Conservation (phyloP, 2,329 filamentous ascomycete genomes). For the Aspergillus sp. region DNA sequence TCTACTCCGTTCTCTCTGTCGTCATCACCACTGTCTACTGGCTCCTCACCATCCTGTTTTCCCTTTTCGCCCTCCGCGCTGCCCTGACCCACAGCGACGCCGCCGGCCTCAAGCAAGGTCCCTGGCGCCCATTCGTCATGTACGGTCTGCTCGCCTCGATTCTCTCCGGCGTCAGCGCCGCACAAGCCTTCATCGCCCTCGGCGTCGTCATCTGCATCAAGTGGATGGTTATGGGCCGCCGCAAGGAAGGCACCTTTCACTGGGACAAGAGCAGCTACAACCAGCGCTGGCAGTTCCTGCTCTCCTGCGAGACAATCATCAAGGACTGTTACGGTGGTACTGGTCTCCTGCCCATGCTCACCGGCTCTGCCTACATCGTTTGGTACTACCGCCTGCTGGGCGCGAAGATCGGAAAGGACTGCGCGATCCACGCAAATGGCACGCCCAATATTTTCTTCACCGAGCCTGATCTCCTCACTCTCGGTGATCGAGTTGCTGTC, state of each 20-base stretch:
- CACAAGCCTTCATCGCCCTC: slow-evolving; percentile 41
- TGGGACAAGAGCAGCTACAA: slow-evolving; percentile 54
- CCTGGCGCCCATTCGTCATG: slow-evolving; percentile 35
- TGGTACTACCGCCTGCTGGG: slow-evolving; percentile 51
- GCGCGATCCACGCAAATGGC: slow-evolving; percentile 50
- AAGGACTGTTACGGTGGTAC: slow-evolving; percentile 45
- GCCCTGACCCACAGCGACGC: slow-evolving; percentile 20
- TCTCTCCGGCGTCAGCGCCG: slow-evolving; percentile 30
- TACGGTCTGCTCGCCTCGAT: slow-evolving; percentile 6
- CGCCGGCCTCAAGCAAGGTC: slow-evolving; percentile 18
- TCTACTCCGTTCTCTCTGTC: slow-evolving; percentile 44
- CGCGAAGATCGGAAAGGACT: slow-evolving; percentile 49
- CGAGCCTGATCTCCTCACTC: slow-evolving; percentile 50
- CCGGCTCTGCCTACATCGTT: slow-evolving; percentile 47
- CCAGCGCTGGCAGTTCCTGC: slow-evolving; percentile 52
- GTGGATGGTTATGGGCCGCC: slow-evolving; percentile 47
- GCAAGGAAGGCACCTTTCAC: slow-evolving; percentile 49
- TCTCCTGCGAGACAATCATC: slow-evolving; percentile 47
- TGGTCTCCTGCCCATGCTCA: slow-evolving; percentile 49
- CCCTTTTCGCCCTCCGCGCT: slow-evolving; percentile 39
- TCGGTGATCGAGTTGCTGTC: slow-evolving; percentile 48
- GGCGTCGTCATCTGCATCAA: slow-evolving; percentile 43
- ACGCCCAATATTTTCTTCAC: slow-evolving; percentile 49
- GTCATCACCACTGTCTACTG: slow-evolving; percentile 46
- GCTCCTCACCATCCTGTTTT: slow-evolving; percentile 40